Percentiles rank a stretch among this genome's conserved stretches.
Conservation (phyloP, 345 rosid species). For the Cardamine occulta region DNA sequence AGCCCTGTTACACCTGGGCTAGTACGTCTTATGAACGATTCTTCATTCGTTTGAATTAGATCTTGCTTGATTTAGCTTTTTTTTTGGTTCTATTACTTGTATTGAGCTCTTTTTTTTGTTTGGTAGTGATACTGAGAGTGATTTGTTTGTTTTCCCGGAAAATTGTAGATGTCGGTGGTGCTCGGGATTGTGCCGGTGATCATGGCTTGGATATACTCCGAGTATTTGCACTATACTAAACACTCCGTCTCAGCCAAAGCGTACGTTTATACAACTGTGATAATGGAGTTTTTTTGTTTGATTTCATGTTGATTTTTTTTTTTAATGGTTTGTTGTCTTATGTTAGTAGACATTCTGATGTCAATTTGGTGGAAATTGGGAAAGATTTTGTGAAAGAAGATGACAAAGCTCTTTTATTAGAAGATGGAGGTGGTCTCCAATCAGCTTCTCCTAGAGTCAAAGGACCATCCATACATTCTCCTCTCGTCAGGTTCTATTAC, state of each 20-base stretch:
- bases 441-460: conserved; percentile 78
- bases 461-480: conserved; percentile 50
- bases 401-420: conserved; percentile 71
- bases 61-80: conserved; percentile 30
- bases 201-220: conserved; percentile 80
- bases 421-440: conserved; percentile 80
- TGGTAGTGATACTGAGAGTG: conserved; percentile 26
- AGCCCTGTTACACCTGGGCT: conserved; percentile 76
- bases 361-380: conserved; percentile 70
- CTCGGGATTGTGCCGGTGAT: conserved; percentile 71
- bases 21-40: conserved; percentile 47
- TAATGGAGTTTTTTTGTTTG: conserved; percentile 1
- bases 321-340: not conserved
- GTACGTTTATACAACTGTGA: conserved; percentile 50
- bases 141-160: conserved; percentile 4
- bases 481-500: conserved; percentile 52
- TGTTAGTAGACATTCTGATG: conserved; percentile 81
- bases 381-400: conserved; percentile 67
- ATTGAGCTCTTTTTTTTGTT: conserved; percentile 7
- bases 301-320: not conserved
- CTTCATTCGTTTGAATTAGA: conserved; percentile 12
- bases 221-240: conserved; percentile 70
- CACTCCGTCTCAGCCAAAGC: conserved; percentile 56
- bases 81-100: not conserved
- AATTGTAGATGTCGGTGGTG: conserved; percentile 72